Evolutionary conservation across 257 asterid genomes (phyloP).

Genomic region (Nemophila menziesii): DNA sequence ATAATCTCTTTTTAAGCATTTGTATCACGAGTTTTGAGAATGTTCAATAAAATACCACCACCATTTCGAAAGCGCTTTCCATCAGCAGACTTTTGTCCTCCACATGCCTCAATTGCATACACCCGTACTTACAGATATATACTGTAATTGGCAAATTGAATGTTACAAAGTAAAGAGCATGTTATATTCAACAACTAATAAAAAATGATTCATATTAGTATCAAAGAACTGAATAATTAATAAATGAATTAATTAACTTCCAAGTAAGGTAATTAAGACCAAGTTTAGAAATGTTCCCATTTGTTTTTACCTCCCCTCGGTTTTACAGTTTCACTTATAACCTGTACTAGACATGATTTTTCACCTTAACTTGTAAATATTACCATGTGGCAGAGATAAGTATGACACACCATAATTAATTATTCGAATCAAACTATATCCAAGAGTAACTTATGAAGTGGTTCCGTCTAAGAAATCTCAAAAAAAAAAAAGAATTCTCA

Average conservation of each 20-base stretch:
- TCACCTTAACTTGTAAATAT: not conserved
- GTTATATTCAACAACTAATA: not conserved
- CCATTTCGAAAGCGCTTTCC: conserved; percentile 63
- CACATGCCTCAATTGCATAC: conserved; percentile 89
- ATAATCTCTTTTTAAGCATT: conserved; percentile 88
- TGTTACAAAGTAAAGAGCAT: not conserved
- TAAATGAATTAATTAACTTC: too few species aligned
- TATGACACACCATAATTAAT: not conserved
- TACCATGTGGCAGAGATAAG: conserved; percentile 11
- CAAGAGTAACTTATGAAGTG: conserved; percentile 24
- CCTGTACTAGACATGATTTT: not conserved
- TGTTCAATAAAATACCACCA: conserved; percentile 87
- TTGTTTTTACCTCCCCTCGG: not conserved
- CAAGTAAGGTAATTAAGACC: not conserved
- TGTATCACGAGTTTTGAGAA: conserved; percentile 77
- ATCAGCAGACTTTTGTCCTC: conserved; percentile 80
- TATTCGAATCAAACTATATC: conserved; percentile 32
- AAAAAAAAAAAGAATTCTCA: too few species aligned
- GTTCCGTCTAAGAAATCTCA: conserved; percentile 22
- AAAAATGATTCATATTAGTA: too few species aligned
- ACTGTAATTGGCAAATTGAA: not conserved
- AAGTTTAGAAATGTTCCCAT: not conserved
- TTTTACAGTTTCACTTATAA: not conserved
- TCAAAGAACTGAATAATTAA: too few species aligned
- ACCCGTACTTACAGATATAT: conserved; percentile 39